phyloP scores from a whole-genome alignment of 352 stramenopile species.

The Phytophthora kernoviae region DNA sequence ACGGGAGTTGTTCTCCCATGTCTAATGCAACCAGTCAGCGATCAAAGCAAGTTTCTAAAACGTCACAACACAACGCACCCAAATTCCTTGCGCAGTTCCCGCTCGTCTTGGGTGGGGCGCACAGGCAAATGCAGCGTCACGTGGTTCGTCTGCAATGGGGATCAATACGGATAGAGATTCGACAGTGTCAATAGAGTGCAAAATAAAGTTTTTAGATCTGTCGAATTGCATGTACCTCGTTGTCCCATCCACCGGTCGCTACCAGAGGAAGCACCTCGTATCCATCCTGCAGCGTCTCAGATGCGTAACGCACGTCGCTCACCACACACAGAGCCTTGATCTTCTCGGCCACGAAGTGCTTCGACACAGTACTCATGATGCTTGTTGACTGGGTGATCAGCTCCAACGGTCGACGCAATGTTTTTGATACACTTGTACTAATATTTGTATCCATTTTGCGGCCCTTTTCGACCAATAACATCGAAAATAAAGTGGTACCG shows the following conservation, averaged over 20 bases:
- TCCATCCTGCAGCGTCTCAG: slow-evolving; percentile 31
- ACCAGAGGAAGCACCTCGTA: slow-evolving; percentile 60
- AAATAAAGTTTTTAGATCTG: not conserved
- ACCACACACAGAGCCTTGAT: slow-evolving; percentile 64
- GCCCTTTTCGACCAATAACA: not conserved
- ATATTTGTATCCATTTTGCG: no score
- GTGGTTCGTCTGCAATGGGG: slow-evolving; percentile 42
- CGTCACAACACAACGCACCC: slow-evolving; percentile 26
- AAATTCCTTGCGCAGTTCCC: slow-evolving; percentile 51
- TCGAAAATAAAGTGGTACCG: not conserved
- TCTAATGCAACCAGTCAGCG: slow-evolving; percentile 10
- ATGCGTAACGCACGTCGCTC: slow-evolving; percentile 52
- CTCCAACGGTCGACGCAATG: slow-evolving; percentile 18
- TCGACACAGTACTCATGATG: slow-evolving; percentile 47
- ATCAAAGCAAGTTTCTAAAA: not conserved
- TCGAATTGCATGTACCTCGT: slow-evolving; percentile 31
- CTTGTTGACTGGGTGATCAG: slow-evolving; percentile 8
- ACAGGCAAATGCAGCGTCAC: slow-evolving; percentile 60
- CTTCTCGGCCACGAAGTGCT: slow-evolving; percentile 72
- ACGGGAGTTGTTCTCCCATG: slow-evolving; percentile 9
- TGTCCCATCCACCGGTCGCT: slow-evolving; percentile 62
- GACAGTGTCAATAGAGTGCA: not conserved
- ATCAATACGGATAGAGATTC: not conserved
- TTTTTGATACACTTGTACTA: not conserved
- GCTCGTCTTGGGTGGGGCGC: slow-evolving; percentile 47